These are phyloP conservation scores for Aspergillus arachidicola DNA, from an alignment of 2,329 filamentous ascomycete species.

Conservation along the genomic window DNA sequence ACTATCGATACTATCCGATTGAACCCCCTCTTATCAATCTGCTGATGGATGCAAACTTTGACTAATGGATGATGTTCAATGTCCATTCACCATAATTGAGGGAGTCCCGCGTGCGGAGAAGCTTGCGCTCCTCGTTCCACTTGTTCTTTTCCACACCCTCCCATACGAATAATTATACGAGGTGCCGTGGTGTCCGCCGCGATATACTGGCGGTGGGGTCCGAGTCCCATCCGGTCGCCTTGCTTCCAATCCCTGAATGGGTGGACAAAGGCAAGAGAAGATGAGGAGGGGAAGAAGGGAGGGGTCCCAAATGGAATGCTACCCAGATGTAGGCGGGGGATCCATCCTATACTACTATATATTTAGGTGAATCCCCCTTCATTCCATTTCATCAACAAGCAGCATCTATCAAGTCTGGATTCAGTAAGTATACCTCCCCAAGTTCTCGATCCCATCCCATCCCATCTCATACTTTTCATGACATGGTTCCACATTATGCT, in stretches of 20 bases:
- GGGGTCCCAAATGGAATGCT: not conserved
- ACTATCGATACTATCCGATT: not conserved
- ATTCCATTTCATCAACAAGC: slow-evolving; percentile 5
- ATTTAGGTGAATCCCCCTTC: slow-evolving; percentile 19
- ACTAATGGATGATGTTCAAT: not conserved
- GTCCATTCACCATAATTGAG: not conserved
- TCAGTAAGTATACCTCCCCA: not conserved
- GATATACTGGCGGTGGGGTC: slow-evolving; percentile 7
- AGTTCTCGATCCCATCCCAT: not conserved
- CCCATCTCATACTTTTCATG: not conserved
- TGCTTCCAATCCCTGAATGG: not conserved
- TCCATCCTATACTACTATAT: slow-evolving; percentile 19
- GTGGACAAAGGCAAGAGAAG: not conserved
- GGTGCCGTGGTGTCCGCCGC: not conserved
- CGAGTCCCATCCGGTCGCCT: not conserved
- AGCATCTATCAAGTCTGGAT: slow-evolving; percentile 6
- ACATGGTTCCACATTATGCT: not conserved
- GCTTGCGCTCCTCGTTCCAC: slow-evolving; percentile 3
- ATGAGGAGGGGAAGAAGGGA: slow-evolving; percentile 7
- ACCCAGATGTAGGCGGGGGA: too few species aligned
- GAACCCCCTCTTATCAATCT: not conserved
- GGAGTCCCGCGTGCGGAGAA: slow-evolving; percentile 18
- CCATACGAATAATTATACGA: slow-evolving; percentile 3
- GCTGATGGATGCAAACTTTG: slow-evolving; percentile 7
- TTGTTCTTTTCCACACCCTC: slow-evolving; percentile 6